phyloP scores from a whole-genome alignment of 1,139 yeast genomes.

The Lodderomyces parapsilosis region DNA sequence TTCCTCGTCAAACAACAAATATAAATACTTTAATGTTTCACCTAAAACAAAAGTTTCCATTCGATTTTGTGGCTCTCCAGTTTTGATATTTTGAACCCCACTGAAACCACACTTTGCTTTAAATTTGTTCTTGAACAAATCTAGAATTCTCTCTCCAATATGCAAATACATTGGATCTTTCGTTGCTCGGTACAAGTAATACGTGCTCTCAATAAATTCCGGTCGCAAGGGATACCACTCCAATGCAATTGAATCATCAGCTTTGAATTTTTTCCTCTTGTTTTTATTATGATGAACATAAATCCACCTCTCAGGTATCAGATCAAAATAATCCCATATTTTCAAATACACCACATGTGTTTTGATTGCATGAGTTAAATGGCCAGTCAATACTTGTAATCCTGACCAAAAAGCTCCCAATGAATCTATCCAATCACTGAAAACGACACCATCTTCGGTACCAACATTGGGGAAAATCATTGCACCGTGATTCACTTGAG shows the following conservation, averaged over 20 bases:
- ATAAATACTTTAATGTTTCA: slow-evolving; percentile 84
- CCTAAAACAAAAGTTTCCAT: slow-evolving; percentile 92
- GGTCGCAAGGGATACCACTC: slow-evolving; percentile 96
- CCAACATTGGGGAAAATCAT: slow-evolving; percentile 67
- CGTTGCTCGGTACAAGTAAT: slow-evolving; percentile 80
- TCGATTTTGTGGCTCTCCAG: slow-evolving; percentile 65
- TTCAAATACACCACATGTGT: slow-evolving; percentile 68
- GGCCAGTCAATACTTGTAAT: slow-evolving; percentile 75
- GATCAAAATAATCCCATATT: slow-evolving; percentile 77
- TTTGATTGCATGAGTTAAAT: slow-evolving; percentile 60
- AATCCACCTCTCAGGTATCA: slow-evolving; percentile 88
- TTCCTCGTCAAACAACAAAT: slow-evolving; percentile 68
- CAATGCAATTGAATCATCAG: slow-evolving; percentile 42
- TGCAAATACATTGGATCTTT: slow-evolving; percentile 79
- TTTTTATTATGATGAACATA: slow-evolving; percentile 21
- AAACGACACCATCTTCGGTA: slow-evolving; percentile 46
- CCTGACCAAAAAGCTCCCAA: slow-evolving; percentile 90
- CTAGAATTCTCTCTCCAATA: slow-evolving; percentile 65
- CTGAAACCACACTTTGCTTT: slow-evolving; percentile 74
- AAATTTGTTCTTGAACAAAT: slow-evolving; percentile 52
- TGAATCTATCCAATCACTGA: slow-evolving; percentile 77
- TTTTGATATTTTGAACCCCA: slow-evolving; percentile 69
- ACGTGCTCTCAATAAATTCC: slow-evolving; percentile 86
- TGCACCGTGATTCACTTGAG: slow-evolving; percentile 40
- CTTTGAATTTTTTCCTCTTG: slow-evolving; percentile 11